Evolutionary conservation across 495 filamentous ascomycete species (phyloP).

Genomic region (Thozetella sp.): DNA sequence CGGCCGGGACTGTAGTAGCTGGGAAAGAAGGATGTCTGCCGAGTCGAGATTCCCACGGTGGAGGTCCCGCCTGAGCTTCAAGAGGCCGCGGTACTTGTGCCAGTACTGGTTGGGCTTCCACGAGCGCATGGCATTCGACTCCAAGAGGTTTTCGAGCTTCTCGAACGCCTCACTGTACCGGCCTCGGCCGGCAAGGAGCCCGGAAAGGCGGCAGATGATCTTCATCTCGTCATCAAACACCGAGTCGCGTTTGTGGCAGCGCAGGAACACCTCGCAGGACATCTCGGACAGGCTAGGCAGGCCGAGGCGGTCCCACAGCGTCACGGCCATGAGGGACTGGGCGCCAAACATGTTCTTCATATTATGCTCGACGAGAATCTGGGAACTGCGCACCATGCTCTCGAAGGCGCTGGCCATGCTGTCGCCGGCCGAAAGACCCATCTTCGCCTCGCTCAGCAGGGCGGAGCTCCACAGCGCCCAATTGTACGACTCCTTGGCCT

Average conservation of each 20-base stretch:
- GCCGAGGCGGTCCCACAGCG: conserved; percentile 79
- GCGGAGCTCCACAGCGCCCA: conserved; percentile 86
- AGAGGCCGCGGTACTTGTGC: conserved; percentile 69
- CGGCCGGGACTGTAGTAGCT: conserved; percentile 47
- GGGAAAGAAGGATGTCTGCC: conserved; percentile 66
- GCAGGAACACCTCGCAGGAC: conserved; percentile 74
- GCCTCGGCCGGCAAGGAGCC: conserved; percentile 53
- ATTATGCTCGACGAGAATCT: conserved; percentile 77
- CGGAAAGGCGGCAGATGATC: conserved; percentile 47
- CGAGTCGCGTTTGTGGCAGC: conserved; percentile 65
- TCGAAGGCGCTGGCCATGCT: conserved; percentile 77
- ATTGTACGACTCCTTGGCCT: conserved; percentile 86
- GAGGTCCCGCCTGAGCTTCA: conserved; percentile 71
- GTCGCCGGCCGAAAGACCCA: conserved; percentile 75
- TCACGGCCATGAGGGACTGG: conserved; percentile 70
- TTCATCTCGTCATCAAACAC: conserved; percentile 80
- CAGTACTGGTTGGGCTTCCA: conserved; percentile 82
- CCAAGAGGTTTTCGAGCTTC: conserved; percentile 63
- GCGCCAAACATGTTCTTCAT: conserved; percentile 72
- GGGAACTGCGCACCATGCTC: conserved; percentile 76
- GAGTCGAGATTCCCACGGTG: conserved; percentile 71
- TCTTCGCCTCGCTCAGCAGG: conserved; percentile 82
- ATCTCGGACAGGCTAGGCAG: conserved; percentile 63
- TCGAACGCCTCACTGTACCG: conserved; percentile 71
- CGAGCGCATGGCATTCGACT: conserved; percentile 67